Conservation (phyloP, 768 basidiomycete genomes). For the Stropharia rugosoannulata region DNA sequence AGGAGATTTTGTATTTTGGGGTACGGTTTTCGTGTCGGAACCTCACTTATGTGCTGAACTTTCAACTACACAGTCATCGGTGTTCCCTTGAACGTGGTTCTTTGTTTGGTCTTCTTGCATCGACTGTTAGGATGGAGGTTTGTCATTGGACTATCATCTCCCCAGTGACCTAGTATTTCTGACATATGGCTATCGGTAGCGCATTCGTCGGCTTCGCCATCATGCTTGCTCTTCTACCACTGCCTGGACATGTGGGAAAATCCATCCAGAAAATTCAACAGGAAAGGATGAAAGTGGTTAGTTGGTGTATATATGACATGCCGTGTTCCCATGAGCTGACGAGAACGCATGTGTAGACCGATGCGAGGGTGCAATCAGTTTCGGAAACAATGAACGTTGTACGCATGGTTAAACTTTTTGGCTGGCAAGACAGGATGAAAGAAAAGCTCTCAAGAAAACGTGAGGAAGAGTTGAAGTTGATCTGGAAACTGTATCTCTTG, state of each 20-base stretch:
- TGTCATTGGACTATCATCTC: slow-evolving; percentile 4
- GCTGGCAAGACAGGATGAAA: slow-evolving; percentile 60
- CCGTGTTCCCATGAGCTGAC: not conserved
- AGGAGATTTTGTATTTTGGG: slow-evolving; percentile 16
- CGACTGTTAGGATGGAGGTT: slow-evolving; percentile 47
- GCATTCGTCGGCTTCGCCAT: slow-evolving; percentile 55
- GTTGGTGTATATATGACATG: not conserved
- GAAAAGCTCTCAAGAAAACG: slow-evolving; percentile 53
- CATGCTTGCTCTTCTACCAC: slow-evolving; percentile 49
- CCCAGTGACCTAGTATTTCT: not conserved
- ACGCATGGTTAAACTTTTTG: slow-evolving; percentile 75
- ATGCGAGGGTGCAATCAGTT: slow-evolving; percentile 59
- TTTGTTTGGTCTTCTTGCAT: slow-evolving; percentile 45
- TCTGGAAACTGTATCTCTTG: slow-evolving; percentile 7
- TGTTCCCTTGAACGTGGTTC: slow-evolving; percentile 38
- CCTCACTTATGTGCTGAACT: not conserved
- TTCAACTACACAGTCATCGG: slow-evolving; percentile 24
- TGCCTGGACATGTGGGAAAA: slow-evolving; percentile 56
- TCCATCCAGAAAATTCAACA: slow-evolving; percentile 44
- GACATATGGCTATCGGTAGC: slow-evolving; percentile 13
- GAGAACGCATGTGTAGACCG: slow-evolving; percentile 26
- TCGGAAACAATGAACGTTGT: slow-evolving; percentile 61
- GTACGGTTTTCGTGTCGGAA: slow-evolving; percentile 4
- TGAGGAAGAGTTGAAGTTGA: slow-evolving; percentile 56
- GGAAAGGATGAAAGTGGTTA: slow-evolving; percentile 3